Percentiles rank a stretch among this genome's conserved stretches.
Evolutionary conservation across 352 stramenopile species (phyloP).

Genomic region (Globisporangium nagaii): DNA sequence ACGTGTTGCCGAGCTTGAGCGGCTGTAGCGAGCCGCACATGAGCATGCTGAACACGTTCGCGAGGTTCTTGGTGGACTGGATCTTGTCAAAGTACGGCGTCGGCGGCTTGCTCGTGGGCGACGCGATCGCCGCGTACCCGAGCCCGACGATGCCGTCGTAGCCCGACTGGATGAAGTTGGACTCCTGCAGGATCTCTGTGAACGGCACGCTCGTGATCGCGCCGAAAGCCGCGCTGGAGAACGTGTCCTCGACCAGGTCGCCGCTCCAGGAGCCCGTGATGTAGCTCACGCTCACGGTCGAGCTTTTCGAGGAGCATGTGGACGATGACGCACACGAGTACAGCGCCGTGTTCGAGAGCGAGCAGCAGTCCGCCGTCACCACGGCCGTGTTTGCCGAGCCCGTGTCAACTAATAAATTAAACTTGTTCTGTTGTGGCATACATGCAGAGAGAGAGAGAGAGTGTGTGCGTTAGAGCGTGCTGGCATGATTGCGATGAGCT

Average conservation of each 20-base stretch:
- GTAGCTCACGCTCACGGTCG: constrained; percentile 63
- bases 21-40: constrained; percentile 76
- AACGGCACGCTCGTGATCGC: constrained; percentile 47
- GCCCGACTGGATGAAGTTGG: constrained; percentile 63
- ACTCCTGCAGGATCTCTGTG: constrained; percentile 45
- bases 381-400: constrained; percentile 77
- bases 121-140: constrained; percentile 56
- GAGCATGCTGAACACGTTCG: constrained; percentile 66
- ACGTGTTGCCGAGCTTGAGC: constrained; percentile 34
- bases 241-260: constrained; percentile 56
- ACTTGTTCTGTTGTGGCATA: constrained; percentile 27
- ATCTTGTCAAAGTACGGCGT: constrained; percentile 67
- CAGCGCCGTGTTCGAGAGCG: constrained; percentile 43
- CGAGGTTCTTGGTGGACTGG: constrained; percentile 18
- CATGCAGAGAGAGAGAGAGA: neutral
- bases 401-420: constrained; percentile 73
- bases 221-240: constrained; percentile 51
- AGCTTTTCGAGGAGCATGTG: constrained; percentile 39
- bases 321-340: constrained; percentile 66
- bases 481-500: neutral
- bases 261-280: constrained; percentile 71
- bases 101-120: constrained; percentile 32
- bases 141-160: constrained; percentile 78
- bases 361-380: constrained; percentile 73
- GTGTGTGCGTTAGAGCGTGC: neutral